Percentiles rank a stretch among this genome's conserved stretches.
phyloP scores from a whole-genome alignment of 2,329 filamentous ascomycete species.

The Daldinia sp. region DNA sequence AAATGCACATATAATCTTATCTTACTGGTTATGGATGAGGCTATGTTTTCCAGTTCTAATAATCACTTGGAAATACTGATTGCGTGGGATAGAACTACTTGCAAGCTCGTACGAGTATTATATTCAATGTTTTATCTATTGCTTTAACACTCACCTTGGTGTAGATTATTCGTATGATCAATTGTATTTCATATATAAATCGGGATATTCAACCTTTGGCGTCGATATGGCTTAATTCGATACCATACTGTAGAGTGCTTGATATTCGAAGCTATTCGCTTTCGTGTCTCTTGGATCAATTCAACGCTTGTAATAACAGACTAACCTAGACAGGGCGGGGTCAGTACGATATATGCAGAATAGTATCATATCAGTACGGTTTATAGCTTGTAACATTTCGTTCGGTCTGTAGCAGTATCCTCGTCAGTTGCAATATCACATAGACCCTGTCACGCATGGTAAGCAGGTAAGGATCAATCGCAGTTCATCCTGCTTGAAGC shows the following conservation, averaged over 20 bases:
- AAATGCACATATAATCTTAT: too few species aligned
- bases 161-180: background rate
- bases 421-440: background rate
- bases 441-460: conserved; percentile 5
- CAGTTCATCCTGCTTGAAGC: conserved; percentile 1
- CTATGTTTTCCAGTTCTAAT: background rate
- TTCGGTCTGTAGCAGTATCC: background rate
- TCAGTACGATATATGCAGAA: background rate
- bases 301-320: conserved; percentile 3
- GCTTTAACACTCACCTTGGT: background rate
- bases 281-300: conserved; percentile 21
- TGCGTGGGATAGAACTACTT: background rate
- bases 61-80: background rate
- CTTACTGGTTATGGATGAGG: background rate
- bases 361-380: background rate
- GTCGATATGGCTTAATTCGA: background rate
- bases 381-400: background rate
- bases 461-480: conserved; percentile 7
- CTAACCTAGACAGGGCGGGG: conserved; percentile 1
- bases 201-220: background rate
- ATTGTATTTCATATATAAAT: background rate
- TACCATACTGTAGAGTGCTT: conserved; percentile 5
- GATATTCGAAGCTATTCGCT: conserved; percentile 18
- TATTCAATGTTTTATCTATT: background rate
- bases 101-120: background rate